Conservation (phyloP, 2,329 filamentous ascomycete genomes). For the Fusarium chuoi region DNA sequence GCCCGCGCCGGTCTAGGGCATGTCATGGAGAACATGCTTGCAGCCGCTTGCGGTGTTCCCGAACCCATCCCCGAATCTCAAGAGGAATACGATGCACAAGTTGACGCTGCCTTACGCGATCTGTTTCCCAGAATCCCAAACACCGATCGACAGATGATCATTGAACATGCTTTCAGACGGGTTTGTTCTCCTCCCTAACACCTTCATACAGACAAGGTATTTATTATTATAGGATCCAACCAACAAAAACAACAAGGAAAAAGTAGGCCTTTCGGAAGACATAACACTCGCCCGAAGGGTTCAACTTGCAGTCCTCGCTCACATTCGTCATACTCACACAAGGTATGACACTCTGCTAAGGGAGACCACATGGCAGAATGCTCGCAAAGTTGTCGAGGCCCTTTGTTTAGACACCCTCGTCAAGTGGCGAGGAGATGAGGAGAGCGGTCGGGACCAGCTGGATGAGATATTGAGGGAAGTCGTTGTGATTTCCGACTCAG, state of each 20-base stretch:
- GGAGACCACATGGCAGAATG: conserved; percentile 68
- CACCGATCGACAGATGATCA: conserved; percentile 70
- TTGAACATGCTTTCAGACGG: conserved; percentile 71
- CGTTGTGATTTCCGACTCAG: conserved; percentile 72
- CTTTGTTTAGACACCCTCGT: conserved; percentile 72
- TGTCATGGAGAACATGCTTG: conserved; percentile 35
- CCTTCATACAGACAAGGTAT: conserved; percentile 5
- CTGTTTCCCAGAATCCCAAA: conserved; percentile 74
- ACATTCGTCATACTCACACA: conserved; percentile 74
- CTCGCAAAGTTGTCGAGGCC: conserved; percentile 69
- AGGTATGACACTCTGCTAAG: conserved; percentile 70
- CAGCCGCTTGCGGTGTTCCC: conserved; percentile 50
- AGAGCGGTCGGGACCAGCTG: conserved; percentile 73
- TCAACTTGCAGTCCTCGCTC: conserved; percentile 72
- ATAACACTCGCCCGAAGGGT: conserved; percentile 70
- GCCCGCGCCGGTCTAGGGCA: conserved; percentile 52
- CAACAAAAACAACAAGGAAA: conserved; percentile 63
- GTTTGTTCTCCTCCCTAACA: conserved; percentile 52
- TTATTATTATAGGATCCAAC: conserved; percentile 55
- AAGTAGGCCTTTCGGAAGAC: conserved; percentile 66
- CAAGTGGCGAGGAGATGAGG: conserved; percentile 78
- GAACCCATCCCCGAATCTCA: conserved; percentile 71
- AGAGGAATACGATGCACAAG: conserved; percentile 69
- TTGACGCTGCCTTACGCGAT: conserved; percentile 70
- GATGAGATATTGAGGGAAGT: conserved; percentile 75